phyloP scores from a whole-genome alignment of 441 rosid genomes.

The Pelargonium myrrhifolium region DNA sequence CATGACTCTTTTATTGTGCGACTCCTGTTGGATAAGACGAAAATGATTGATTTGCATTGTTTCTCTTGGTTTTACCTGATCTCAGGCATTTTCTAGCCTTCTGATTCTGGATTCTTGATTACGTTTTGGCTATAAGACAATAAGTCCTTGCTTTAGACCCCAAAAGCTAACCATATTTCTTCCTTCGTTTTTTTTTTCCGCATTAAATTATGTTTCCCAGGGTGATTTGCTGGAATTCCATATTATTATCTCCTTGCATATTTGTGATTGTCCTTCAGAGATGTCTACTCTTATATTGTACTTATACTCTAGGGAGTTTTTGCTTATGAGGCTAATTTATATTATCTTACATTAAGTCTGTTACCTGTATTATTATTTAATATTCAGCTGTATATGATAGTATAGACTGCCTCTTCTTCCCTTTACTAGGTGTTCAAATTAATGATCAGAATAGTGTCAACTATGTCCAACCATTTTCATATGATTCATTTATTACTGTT shows the following conservation, averaged over 20 bases:
- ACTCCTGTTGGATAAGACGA: background rate
- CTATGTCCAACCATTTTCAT: too few relatives aligned
- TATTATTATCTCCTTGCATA: background rate
- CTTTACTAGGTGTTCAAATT: too few relatives aligned
- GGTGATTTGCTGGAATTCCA: background rate
- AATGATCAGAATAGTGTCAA: too few relatives aligned
- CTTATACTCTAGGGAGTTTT: background rate
- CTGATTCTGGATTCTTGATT: background rate
- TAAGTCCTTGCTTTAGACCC: background rate
- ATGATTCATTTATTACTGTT: too few relatives aligned
- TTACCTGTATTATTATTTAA: too few relatives aligned
- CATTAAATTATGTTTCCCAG: background rate
- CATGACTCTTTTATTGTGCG: background rate
- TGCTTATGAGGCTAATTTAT: background rate
- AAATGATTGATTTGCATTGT: background rate
- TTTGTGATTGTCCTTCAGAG: slow-evolving; percentile 4
- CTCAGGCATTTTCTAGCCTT: background rate
- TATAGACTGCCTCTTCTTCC: too few relatives aligned
- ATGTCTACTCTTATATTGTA: background rate
- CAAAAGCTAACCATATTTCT: background rate
- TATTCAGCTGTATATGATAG: too few relatives aligned
- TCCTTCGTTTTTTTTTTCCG: background rate
- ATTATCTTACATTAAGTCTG: too few relatives aligned
- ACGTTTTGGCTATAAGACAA: background rate
- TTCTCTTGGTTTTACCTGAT: background rate